Percentiles rank a stretch among this genome's conserved stretches.
phyloP scores from a whole-genome alignment of 2,329 filamentous ascomycete species.

The Microsporum canis region DNA sequence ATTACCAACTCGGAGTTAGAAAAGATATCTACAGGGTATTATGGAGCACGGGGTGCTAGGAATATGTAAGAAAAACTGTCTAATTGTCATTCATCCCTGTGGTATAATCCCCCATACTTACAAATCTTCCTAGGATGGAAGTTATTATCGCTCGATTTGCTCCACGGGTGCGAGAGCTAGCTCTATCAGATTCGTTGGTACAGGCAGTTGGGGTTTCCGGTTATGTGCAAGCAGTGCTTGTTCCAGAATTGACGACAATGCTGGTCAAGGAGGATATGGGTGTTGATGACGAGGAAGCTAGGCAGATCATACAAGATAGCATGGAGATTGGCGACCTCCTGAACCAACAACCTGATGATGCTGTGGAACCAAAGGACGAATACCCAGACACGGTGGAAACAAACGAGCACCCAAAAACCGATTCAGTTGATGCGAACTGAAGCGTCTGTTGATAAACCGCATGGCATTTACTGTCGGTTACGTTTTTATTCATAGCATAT shows the following conservation, averaged over 20 bases:
- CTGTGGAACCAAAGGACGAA: slow-evolving; percentile 27
- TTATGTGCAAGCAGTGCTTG: slow-evolving; percentile 64
- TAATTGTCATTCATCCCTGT: slow-evolving; percentile 19
- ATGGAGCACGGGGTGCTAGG: slow-evolving; percentile 62
- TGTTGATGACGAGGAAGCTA: slow-evolving; percentile 36
- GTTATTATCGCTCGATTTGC: slow-evolving; percentile 53
- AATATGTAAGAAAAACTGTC: slow-evolving; percentile 47
- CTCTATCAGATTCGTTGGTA: slow-evolving; percentile 54
- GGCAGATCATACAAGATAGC: slow-evolving; percentile 54
- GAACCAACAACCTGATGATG: slow-evolving; percentile 52
- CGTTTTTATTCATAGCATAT: neutral
- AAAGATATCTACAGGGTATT: slow-evolving; percentile 64
- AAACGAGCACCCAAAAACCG: neutral
- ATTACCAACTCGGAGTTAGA: slow-evolving; percentile 35
- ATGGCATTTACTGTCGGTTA: neutral
- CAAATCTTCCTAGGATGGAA: slow-evolving; percentile 32
- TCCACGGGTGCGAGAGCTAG: slow-evolving; percentile 48
- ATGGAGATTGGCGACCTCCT: slow-evolving; percentile 55
- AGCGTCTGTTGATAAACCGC: neutral
- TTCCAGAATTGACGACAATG: slow-evolving; percentile 54
- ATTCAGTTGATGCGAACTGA: neutral
- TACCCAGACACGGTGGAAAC: slow-evolving; percentile 6
- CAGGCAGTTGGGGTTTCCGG: slow-evolving; percentile 54
- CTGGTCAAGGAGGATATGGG: slow-evolving; percentile 51
- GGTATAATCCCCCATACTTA: slow-evolving; percentile 5